phyloP scores from a whole-genome alignment of 352 stramenopile species.

The Phytophthora fragariae region DNA sequence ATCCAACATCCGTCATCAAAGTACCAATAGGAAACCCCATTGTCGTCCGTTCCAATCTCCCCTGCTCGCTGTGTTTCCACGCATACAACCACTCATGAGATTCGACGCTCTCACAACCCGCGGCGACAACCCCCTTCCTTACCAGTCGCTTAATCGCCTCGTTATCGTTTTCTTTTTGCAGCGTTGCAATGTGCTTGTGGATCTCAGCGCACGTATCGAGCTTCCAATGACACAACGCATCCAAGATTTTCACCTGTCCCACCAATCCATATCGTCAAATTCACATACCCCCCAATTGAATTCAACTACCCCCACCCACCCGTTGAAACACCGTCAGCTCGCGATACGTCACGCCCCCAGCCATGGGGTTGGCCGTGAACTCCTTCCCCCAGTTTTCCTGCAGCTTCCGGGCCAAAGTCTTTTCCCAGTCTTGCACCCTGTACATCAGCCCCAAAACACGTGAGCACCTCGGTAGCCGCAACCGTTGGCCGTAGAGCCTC shows the following conservation, averaged over 20 bases:
- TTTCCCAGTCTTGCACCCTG: conserved; percentile 89
- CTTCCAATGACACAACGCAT: conserved; percentile 87
- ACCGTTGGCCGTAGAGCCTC: conserved; percentile 17
- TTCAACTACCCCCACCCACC: conserved; percentile 40
- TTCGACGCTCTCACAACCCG: neutral
- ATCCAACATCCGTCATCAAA: conserved; percentile 89
- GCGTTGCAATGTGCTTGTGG: conserved; percentile 68
- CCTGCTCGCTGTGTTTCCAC: conserved; percentile 55
- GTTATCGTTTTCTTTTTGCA: conserved; percentile 73
- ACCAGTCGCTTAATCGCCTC: conserved; percentile 74
- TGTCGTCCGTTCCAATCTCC: conserved; percentile 79
- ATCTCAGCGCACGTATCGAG: conserved; percentile 81
- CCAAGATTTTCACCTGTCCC: conserved; percentile 74
- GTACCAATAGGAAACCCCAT: conserved; percentile 85
- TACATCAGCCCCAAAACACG: conserved; percentile 11
- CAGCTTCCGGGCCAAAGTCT: conserved; percentile 74
- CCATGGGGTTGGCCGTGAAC: conserved; percentile 75
- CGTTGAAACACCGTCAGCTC: conserved; percentile 66
- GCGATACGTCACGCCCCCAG: conserved; percentile 51
- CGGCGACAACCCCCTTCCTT: conserved; percentile 7
- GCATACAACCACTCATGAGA: conserved; percentile 13
- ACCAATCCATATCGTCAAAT: neutral
- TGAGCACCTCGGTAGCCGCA: conserved; percentile 22
- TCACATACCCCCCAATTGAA: neutral
- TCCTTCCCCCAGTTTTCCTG: conserved; percentile 79